These are phyloP conservation scores for Rhizopus microsporus DNA, from an alignment of 371 early-diverging fungal species.

Conservation along the genomic window DNA sequence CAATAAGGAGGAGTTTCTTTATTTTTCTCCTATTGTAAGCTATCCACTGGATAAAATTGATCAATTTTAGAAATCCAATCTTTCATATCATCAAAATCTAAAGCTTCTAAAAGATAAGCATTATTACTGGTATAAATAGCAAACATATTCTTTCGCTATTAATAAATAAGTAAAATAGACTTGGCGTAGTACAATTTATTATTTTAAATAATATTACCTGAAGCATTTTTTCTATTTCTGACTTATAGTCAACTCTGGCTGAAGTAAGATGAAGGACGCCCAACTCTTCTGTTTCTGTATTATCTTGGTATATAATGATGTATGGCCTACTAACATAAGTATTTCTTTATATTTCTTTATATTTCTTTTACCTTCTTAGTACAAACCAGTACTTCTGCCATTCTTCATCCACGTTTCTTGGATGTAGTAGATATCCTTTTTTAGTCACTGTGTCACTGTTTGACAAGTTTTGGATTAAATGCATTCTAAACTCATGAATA, in stretches of 20 bases:
- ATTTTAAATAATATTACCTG: slow-evolving; percentile 19
- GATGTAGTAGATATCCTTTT: slow-evolving; percentile 55
- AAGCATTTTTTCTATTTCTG: slow-evolving; percentile 50
- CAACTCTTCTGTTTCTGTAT: slow-evolving; percentile 60
- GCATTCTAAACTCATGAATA: slow-evolving; percentile 32
- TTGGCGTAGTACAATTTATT: neutral
- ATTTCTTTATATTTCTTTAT: neutral
- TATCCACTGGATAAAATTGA: slow-evolving; percentile 49
- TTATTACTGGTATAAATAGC: slow-evolving; percentile 74
- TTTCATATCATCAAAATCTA: slow-evolving; percentile 62
- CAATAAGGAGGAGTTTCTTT: slow-evolving; percentile 9
- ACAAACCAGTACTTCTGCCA: slow-evolving; percentile 45
- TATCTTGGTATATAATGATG: slow-evolving; percentile 67
- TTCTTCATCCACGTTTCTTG: slow-evolving; percentile 31
- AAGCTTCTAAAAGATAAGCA: slow-evolving; percentile 71
- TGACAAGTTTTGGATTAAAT: neutral
- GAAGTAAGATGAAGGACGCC: slow-evolving; percentile 69
- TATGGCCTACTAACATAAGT: slow-evolving; percentile 55
- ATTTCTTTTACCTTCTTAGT: slow-evolving; percentile 31
- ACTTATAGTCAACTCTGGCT: slow-evolving; percentile 64
- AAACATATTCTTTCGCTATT: slow-evolving; percentile 63
- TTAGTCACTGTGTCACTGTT: slow-evolving; percentile 53
- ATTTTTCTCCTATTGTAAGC: neutral
- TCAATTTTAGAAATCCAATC: slow-evolving; percentile 77
- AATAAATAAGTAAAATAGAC: slow-evolving; percentile 4